These are phyloP conservation scores for Quercus phellos DNA, from an alignment of 331 rosid species.

Conservation along the genomic window DNA sequence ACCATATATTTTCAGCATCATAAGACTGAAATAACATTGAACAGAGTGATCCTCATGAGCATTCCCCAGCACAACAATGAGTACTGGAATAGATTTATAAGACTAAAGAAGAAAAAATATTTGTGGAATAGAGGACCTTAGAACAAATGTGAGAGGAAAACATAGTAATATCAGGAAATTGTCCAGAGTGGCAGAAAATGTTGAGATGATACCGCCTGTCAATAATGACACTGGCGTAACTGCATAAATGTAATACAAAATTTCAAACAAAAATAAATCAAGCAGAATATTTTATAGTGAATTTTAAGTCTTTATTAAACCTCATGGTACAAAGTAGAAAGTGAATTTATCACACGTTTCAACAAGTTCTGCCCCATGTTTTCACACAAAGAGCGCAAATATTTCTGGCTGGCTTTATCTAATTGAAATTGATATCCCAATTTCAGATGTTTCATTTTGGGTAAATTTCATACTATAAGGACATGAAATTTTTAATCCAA, in stretches of 20 bases:
- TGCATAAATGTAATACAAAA: not conserved
- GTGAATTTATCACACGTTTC: not conserved
- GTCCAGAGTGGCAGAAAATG: not conserved
- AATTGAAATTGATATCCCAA: not conserved
- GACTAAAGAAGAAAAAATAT: not conserved
- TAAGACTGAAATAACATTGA: not conserved
- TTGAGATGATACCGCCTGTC: not conserved
- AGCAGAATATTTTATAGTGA: not conserved
- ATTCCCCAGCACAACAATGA: not conserved
- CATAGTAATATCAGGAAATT: not conserved
- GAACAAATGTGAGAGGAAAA: not conserved
- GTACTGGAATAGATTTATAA: not conserved
- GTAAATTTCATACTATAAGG: not conserved
- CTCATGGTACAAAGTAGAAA: not conserved
- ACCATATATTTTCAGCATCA: not conserved
- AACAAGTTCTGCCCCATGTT: not conserved
- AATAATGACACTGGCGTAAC: not conserved
- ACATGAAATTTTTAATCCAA: not conserved
- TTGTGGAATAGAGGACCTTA: not conserved
- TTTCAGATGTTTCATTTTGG: not conserved
- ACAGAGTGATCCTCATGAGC: not conserved
- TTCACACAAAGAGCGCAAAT: not conserved
- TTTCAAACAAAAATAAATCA: not conserved
- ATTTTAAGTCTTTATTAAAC: not conserved
- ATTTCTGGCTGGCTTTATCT: not conserved